phyloP scores from a whole-genome alignment of 2,329 filamentous ascomycete species.

The Beauveria scarabaeidicola region DNA sequence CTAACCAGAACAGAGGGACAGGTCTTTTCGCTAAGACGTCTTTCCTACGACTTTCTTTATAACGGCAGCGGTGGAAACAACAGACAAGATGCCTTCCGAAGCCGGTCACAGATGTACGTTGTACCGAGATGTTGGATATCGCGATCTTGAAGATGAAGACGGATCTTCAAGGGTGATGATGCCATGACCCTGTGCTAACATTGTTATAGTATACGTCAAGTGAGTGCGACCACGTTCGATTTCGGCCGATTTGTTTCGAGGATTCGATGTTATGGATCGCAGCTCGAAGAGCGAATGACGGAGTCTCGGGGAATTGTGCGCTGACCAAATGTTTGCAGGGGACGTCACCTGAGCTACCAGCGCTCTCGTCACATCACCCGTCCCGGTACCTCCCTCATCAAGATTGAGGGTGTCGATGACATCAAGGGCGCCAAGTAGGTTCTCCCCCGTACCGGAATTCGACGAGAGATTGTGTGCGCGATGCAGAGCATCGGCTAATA shows the following conservation, averaged over 20 bases:
- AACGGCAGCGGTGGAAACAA: constrained; percentile 33
- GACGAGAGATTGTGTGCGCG: neutral
- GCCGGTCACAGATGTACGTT: constrained; percentile 81
- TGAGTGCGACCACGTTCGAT: constrained; percentile 44
- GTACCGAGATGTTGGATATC: neutral
- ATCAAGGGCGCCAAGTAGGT: constrained; percentile 78
- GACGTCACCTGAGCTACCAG: constrained; percentile 97
- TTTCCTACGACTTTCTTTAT: constrained; percentile 28
- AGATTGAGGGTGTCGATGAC: constrained; percentile 97
- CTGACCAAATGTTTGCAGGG: constrained; percentile 45
- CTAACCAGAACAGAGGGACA: constrained; percentile 21
- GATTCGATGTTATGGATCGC: neutral
- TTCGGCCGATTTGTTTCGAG: constrained; percentile 18
- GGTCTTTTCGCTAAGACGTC: constrained; percentile 39
- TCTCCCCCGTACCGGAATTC: neutral
- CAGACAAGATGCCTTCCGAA: constrained; percentile 79
- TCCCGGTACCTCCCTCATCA: constrained; percentile 87
- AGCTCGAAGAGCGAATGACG: neutral
- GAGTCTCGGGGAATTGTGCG: neutral
- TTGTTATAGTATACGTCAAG: constrained; percentile 73
- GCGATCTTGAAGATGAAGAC: neutral
- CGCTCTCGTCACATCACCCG: constrained; percentile 87
- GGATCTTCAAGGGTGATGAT: constrained; percentile 3
- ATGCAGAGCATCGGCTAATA: constrained; percentile 16
- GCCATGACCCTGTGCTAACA: constrained; percentile 29